A percentile compares a stretch with the other conserved stretches of the same genome.
Evolutionary conservation across 179 eudicot genomes (phyloP).

Genomic region (Carnegiea gigantea): DNA sequence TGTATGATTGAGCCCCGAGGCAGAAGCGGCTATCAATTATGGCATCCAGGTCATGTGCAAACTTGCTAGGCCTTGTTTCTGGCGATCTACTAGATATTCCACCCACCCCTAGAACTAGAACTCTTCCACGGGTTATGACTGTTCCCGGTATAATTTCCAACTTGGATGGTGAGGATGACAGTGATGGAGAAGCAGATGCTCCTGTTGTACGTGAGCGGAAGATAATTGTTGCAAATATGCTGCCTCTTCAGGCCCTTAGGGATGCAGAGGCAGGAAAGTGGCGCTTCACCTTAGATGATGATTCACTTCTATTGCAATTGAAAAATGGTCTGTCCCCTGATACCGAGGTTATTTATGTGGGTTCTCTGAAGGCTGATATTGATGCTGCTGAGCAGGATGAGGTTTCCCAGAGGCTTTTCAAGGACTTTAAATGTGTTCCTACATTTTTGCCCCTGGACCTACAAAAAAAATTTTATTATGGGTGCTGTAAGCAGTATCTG

Average conservation of each 20-base stretch:
- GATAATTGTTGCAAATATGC: slow-evolving; percentile 79
- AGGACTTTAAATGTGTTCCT: slow-evolving; percentile 78
- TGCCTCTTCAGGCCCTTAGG: slow-evolving; percentile 61
- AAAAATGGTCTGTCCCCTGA: slow-evolving; percentile 75
- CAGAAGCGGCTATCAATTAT: slow-evolving; percentile 31
- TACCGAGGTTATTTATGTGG: slow-evolving; percentile 73
- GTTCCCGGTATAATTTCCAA: slow-evolving; percentile 75
- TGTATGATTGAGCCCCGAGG: slow-evolving; percentile 31
- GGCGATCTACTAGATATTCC: slow-evolving; percentile 63
- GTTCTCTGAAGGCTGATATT: slow-evolving; percentile 75
- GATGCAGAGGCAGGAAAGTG: slow-evolving; percentile 60
- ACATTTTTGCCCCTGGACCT: slow-evolving; percentile 74
- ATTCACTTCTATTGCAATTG: slow-evolving; percentile 63
- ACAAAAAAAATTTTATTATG: slow-evolving; percentile 66
- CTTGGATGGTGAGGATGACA: slow-evolving; percentile 43
- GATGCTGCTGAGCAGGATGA: slow-evolving; percentile 75
- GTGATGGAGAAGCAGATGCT: slow-evolving; percentile 62
- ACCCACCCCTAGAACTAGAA: slow-evolving; percentile 66
- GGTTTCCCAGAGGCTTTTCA: slow-evolving; percentile 70
- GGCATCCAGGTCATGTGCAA: slow-evolving; percentile 71
- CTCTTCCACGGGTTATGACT: slow-evolving; percentile 73
- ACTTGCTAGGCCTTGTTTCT: slow-evolving; percentile 63
- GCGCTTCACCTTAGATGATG: slow-evolving; percentile 70
- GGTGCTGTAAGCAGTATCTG: slow-evolving; percentile 82
- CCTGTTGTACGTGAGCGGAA: slow-evolving; percentile 48